A percentile compares a stretch with the other conserved stretches of the same genome.
These are phyloP conservation scores for Paspalum notatum DNA, from an alignment of 176 grass and related monocot genomes.

Conservation along the genomic window DNA sequence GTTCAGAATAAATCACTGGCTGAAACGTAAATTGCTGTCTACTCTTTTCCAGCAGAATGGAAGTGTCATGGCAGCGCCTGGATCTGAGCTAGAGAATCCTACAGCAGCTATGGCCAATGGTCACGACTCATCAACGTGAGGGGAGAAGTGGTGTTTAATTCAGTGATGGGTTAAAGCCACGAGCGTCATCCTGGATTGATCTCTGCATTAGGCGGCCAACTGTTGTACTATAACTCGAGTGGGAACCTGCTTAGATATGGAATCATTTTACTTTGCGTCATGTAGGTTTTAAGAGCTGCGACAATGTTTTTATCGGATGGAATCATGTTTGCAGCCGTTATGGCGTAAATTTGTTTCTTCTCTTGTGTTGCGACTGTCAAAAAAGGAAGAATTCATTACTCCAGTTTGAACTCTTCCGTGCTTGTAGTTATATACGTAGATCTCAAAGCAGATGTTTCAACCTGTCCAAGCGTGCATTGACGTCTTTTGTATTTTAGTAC, in stretches of 20 bases:
- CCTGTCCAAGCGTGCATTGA: neutral
- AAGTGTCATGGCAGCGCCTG: constrained; percentile 19
- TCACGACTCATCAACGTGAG: constrained; percentile 41
- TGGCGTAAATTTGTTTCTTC: constrained; percentile 30
- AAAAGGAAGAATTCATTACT: constrained; percentile 1
- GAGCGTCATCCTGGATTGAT: constrained; percentile 29
- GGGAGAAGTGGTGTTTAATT: neutral
- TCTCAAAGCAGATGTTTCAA: constrained; percentile 7
- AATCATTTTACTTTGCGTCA: neutral
- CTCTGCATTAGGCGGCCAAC: constrained; percentile 28
- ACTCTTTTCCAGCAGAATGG: constrained; percentile 44
- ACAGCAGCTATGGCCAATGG: constrained; percentile 41
- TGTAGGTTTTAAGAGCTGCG: constrained; percentile 40
- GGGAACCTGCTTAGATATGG: constrained; percentile 36
- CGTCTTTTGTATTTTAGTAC: neutral
- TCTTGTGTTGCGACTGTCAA: neutral
- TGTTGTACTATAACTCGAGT: constrained; percentile 57
- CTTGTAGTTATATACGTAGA: constrained; percentile 43
- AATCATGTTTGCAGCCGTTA: constrained; percentile 32
- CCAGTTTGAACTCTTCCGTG: constrained; percentile 9
- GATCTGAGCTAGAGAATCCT: constrained; percentile 35
- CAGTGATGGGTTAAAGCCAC: neutral
- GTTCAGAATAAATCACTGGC: constrained; percentile 24
- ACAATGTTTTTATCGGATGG: constrained; percentile 17
- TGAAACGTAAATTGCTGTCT: neutral